phyloP scores from a whole-genome alignment of 2,329 filamentous ascomycete genomes.

The Beauveria brongniartii region DNA sequence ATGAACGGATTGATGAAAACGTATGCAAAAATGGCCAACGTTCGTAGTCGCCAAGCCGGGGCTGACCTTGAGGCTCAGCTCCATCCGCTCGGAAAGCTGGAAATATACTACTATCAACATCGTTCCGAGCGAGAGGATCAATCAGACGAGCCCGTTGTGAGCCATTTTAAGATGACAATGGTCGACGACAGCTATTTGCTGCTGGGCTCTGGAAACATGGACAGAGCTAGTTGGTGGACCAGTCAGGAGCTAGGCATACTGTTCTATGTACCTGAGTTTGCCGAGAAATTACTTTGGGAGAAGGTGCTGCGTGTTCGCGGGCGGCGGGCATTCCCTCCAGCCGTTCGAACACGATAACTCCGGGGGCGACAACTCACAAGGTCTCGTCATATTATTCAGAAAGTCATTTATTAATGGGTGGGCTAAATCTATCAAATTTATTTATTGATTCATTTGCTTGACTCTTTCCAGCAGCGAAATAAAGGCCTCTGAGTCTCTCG shows the following conservation, averaged over 20 bases:
- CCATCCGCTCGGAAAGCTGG: constrained; percentile 39
- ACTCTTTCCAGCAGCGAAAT: constrained; percentile 57
- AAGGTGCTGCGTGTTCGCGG: constrained; percentile 28
- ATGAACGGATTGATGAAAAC: constrained; percentile 49
- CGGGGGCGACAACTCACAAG: too few species aligned
- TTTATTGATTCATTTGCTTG: constrained; percentile 15
- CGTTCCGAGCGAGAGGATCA: constrained; percentile 22
- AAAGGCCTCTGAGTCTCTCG: constrained; percentile 58
- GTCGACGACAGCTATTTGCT: constrained; percentile 61
- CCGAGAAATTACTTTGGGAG: constrained; percentile 31
- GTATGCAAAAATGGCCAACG: constrained; percentile 32
- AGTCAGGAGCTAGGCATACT: constrained; percentile 73
- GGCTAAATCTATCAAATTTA: not conserved
- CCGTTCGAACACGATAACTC: not conserved
- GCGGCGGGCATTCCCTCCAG: constrained; percentile 2
- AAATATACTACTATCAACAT: constrained; percentile 50
- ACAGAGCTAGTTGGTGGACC: constrained; percentile 79
- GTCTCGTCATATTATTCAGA: too few species aligned
- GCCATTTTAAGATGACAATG: constrained; percentile 70
- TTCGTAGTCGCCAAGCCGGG: constrained; percentile 15
- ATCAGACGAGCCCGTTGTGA: constrained; percentile 57
- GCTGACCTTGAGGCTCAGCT: constrained; percentile 35
- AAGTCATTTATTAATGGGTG: not conserved
- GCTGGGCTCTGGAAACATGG: constrained; percentile 75
- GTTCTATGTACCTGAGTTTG: constrained; percentile 36